phyloP scores from a whole-genome alignment of 1,139 yeast species.

The Scheffersomyces cryptocercus region DNA sequence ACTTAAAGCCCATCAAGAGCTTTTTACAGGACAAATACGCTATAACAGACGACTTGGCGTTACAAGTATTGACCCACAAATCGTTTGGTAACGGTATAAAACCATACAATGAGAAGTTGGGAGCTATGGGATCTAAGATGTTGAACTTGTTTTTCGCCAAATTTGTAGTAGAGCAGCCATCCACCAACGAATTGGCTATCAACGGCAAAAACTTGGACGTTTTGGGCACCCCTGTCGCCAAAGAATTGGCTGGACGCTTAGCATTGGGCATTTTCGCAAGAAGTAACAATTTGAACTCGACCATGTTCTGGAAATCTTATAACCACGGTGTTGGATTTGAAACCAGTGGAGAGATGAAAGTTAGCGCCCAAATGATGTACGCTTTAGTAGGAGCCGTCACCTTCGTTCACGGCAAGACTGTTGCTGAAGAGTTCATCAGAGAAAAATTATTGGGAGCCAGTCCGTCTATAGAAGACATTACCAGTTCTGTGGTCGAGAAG shows the following conservation, averaged over 20 bases:
- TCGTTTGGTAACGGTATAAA: constrained; percentile 89
- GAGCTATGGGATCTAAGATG: constrained; percentile 75
- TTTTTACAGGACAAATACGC: constrained; percentile 46
- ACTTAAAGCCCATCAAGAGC: constrained; percentile 47
- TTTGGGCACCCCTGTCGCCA: constrained; percentile 58
- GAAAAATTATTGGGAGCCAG: constrained; percentile 38
- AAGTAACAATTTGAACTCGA: constrained; percentile 45
- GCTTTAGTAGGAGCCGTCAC: constrained; percentile 84
- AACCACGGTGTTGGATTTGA: constrained; percentile 55
- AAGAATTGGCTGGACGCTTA: constrained; percentile 50
- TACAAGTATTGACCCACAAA: constrained; percentile 88
- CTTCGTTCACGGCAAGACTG: constrained; percentile 62
- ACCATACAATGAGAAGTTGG: constrained; percentile 85
- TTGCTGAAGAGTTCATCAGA: constrained; percentile 57
- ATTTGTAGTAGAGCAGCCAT: constrained; percentile 41
- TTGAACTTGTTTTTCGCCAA: constrained; percentile 61
- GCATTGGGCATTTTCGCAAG: constrained; percentile 57
- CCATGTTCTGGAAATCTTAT: constrained; percentile 74
- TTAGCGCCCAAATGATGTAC: constrained; percentile 67
- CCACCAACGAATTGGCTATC: constrained; percentile 39
- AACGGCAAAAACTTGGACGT: constrained; percentile 63
- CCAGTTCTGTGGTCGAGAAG: constrained; percentile 19
- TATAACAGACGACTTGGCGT: constrained; percentile 55
- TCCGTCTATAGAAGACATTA: constrained; percentile 21
- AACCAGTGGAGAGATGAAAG: constrained; percentile 54